phyloP scores from a whole-genome alignment of 768 basidiomycete genomes.

The Hygrocybe coccinea region DNA sequence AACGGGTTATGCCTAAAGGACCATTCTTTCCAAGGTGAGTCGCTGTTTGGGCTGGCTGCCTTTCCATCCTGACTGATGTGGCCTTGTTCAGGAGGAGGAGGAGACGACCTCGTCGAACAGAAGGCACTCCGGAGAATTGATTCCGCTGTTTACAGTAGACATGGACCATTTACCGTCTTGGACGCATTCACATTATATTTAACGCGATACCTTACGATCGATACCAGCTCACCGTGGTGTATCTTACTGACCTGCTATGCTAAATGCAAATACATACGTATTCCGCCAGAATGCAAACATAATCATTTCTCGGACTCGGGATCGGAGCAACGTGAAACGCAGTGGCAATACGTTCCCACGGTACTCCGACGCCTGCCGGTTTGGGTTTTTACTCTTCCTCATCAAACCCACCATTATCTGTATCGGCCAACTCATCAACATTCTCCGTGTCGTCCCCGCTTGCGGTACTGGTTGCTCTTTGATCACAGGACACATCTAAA shows the following conservation, averaged over 20 bases:
- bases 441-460: slow-evolving; percentile 21
- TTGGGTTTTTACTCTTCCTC: slow-evolving; percentile 27
- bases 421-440: slow-evolving; percentile 46
- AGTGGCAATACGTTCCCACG: slow-evolving; percentile 37
- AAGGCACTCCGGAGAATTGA: not conserved
- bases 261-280: too few relatives aligned
- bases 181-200: too few relatives aligned
- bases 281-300: too few relatives aligned
- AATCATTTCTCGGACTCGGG: too few relatives aligned
- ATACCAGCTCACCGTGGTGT: too few relatives aligned
- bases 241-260: slow-evolving; percentile 3
- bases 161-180: too few relatives aligned
- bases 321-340: not conserved
- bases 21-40: slow-evolving; percentile 78
- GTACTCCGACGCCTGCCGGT: slow-evolving; percentile 37
- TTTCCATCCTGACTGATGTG: not conserved
- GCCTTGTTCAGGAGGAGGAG: slow-evolving; percentile 16
- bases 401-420: slow-evolving; percentile 38
- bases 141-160: too few relatives aligned
- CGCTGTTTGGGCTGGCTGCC: not conserved
- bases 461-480: not conserved
- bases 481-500: too few relatives aligned
- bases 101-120: slow-evolving; percentile 12
- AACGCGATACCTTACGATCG: too few relatives aligned
- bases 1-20: slow-evolving; percentile 86